Percentiles rank a stretch among this genome's conserved stretches.
phyloP scores from a whole-genome alignment of 2,329 filamentous ascomycete genomes.

The Dendrostoma leiphaemia region DNA sequence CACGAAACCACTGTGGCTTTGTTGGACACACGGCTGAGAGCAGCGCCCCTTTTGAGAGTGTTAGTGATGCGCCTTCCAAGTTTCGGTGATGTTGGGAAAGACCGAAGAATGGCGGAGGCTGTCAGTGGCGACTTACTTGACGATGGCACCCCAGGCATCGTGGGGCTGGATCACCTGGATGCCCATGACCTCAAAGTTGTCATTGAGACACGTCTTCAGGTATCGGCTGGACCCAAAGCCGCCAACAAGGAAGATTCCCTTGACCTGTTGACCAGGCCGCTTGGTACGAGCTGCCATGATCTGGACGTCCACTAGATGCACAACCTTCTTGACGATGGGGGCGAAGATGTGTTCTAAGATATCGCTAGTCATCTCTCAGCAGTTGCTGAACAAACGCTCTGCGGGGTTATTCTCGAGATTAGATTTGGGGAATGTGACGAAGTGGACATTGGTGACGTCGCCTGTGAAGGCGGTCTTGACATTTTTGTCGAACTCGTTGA shows the following conservation, averaged over 20 bases:
- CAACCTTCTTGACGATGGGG: not conserved
- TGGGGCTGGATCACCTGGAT: conserved; percentile 4
- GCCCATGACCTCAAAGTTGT: not conserved
- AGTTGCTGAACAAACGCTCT: not conserved
- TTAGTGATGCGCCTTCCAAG: too few relatives aligned
- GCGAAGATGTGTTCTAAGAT: not conserved
- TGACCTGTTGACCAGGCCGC: not conserved
- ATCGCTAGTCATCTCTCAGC: conserved; percentile 5
- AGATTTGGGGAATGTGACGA: not conserved
- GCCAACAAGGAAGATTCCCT: conserved; percentile 3
- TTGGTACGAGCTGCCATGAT: not conserved
- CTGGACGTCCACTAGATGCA: not conserved
- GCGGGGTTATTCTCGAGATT: not conserved
- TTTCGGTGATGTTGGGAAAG: not conserved
- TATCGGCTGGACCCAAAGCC: conserved; percentile 9
- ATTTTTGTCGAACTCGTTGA: conserved; percentile 3
- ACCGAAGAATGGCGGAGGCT: accelerated
- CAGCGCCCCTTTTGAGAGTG: not conserved
- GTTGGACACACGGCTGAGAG: not conserved
- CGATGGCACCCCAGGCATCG: conserved; percentile 3
- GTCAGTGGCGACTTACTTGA: conserved; percentile 2
- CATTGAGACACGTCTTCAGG: not conserved
- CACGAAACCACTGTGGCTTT: not conserved
- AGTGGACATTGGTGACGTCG: not conserved
- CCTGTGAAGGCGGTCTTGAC: conserved; percentile 7